phyloP scores from a whole-genome alignment of 345 rosid genomes.

The Noccaea caerulescens region DNA sequence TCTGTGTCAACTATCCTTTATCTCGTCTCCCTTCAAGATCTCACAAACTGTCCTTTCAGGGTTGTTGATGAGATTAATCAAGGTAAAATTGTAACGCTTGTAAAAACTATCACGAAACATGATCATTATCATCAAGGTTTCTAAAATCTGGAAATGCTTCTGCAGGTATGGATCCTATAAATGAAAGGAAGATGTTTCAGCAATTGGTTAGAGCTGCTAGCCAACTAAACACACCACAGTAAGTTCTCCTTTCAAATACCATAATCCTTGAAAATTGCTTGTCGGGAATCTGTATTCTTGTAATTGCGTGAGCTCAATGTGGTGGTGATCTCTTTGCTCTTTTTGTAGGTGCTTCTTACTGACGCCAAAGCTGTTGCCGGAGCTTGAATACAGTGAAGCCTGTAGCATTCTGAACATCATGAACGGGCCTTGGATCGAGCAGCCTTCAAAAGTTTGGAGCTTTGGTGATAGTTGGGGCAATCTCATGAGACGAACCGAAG shows the following conservation, averaged over 20 bases:
- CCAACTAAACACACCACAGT: constrained; percentile 95
- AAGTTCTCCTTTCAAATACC: constrained; percentile 17
- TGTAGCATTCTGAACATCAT: constrained; percentile 90
- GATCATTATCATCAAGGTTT: not conserved
- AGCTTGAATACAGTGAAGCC: constrained; percentile 87
- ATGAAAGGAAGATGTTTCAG: constrained; percentile 98
- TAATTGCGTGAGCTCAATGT: not conserved
- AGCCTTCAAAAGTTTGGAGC: constrained; percentile 87
- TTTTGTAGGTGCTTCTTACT: constrained; percentile 80
- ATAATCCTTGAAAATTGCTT: constrained; percentile 19
- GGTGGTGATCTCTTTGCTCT: not conserved
- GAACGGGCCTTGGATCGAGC: constrained; percentile 94
- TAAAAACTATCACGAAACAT: not conserved
- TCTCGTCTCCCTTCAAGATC: constrained; percentile 97
- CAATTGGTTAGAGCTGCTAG: constrained; percentile 95
- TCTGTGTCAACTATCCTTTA: constrained; percentile 95
- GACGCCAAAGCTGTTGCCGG: constrained; percentile 85
- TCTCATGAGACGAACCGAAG: constrained; percentile 49
- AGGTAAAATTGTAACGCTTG: constrained; percentile 49
- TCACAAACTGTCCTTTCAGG: constrained; percentile 92
- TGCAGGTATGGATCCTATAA: constrained; percentile 95
- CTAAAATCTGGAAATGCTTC: constrained; percentile 15
- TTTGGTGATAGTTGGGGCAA: constrained; percentile 67
- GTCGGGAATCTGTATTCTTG: not conserved
- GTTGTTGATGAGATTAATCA: constrained; percentile 99